Evolutionary conservation across 2,329 filamentous ascomycete genomes (phyloP).

Genomic region (Colletotrichum agaves): DNA sequence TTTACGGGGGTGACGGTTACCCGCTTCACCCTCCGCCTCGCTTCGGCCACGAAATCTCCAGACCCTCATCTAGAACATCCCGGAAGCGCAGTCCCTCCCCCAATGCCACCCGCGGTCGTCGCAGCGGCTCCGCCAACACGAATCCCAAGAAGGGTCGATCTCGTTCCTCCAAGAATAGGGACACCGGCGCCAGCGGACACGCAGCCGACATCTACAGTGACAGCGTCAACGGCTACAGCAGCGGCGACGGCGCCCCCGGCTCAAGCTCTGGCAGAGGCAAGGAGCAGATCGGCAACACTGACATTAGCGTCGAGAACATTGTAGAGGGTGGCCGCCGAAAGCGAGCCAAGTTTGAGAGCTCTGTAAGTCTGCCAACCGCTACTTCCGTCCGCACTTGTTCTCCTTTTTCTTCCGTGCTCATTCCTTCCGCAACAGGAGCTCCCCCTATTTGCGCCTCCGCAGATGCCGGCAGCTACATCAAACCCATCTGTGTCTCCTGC

Average conservation of each 20-base stretch:
- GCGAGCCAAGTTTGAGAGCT: slow-evolving; percentile 94
- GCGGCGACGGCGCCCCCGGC: slow-evolving; percentile 83
- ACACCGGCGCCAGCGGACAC: slow-evolving; percentile 54
- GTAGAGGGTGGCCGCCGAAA: slow-evolving; percentile 96
- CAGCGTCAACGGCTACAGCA: slow-evolving; percentile 80
- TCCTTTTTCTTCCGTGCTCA: slow-evolving; percentile 43
- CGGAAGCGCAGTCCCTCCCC: slow-evolving; percentile 84
- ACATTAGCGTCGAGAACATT: slow-evolving; percentile 98
- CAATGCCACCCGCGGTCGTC: slow-evolving; percentile 72
- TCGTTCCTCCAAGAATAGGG: slow-evolving; percentile 76
- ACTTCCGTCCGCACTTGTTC: slow-evolving; percentile 9
- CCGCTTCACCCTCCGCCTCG: slow-evolving; percentile 59
- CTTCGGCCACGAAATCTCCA: slow-evolving; percentile 70
- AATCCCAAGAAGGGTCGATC: slow-evolving; percentile 74
- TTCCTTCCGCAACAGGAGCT: slow-evolving; percentile 75
- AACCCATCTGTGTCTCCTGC: slow-evolving; percentile 96
- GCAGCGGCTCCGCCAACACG: slow-evolving; percentile 78
- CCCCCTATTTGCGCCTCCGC: slow-evolving; percentile 91
- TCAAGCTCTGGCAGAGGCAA: slow-evolving; percentile 82
- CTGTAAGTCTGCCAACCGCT: slow-evolving; percentile 71
- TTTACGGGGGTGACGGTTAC: slow-evolving; percentile 66
- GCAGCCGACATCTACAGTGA: slow-evolving; percentile 71
- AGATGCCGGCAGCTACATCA: slow-evolving; percentile 94
- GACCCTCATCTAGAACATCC: slow-evolving; percentile 76
- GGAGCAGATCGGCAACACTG: slow-evolving; percentile 91